Conservation (phyloP, 768 basidiomycete species). For the Epithele typhae region DNA sequence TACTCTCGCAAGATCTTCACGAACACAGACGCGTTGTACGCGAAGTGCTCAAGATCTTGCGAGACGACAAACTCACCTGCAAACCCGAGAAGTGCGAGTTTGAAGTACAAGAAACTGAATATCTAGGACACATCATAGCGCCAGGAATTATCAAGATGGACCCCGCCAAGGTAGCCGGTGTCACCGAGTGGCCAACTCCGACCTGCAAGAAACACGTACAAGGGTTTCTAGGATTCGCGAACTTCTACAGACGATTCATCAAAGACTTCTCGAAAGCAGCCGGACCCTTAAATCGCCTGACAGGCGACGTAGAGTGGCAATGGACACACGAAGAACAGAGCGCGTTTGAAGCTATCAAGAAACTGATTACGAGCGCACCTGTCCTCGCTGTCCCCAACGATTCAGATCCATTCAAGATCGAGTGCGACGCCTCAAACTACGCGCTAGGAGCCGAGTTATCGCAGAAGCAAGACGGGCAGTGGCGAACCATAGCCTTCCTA, state of each 20-base stretch:
- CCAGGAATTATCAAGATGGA: slow-evolving; percentile 27
- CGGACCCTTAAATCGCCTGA: slow-evolving; percentile 15
- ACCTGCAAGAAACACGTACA: slow-evolving; percentile 17
- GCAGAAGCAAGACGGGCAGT: slow-evolving; percentile 16
- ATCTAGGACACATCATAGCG: slow-evolving; percentile 28
- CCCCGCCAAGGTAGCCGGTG: slow-evolving; percentile 27
- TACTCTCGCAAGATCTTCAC: slow-evolving; percentile 2
- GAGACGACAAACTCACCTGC: slow-evolving; percentile 30
- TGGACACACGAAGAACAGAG: neutral
- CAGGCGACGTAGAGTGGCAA: neutral
- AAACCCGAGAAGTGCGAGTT: slow-evolving; percentile 37
- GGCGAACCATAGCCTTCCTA: slow-evolving; percentile 10
- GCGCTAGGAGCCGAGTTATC: slow-evolving; percentile 27
- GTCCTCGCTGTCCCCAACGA: slow-evolving; percentile 8
- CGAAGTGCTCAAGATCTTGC: slow-evolving; percentile 24
- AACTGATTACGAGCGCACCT: neutral
- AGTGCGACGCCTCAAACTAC: slow-evolving; percentile 20
- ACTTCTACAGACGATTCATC: slow-evolving; percentile 31
- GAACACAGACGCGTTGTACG: slow-evolving; percentile 17
- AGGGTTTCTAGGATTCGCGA: slow-evolving; percentile 26
- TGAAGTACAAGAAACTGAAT: slow-evolving; percentile 21
- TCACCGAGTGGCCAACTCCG: slow-evolving; percentile 28
- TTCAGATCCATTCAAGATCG: slow-evolving; percentile 11
- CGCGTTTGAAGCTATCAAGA: slow-evolving; percentile 1
- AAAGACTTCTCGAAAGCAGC: slow-evolving; percentile 23